A percentile compares a stretch with the other conserved stretches of the same genome.
phyloP scores from a whole-genome alignment of 768 basidiomycete genomes.

The Gloeopeniophorella convolvens region DNA sequence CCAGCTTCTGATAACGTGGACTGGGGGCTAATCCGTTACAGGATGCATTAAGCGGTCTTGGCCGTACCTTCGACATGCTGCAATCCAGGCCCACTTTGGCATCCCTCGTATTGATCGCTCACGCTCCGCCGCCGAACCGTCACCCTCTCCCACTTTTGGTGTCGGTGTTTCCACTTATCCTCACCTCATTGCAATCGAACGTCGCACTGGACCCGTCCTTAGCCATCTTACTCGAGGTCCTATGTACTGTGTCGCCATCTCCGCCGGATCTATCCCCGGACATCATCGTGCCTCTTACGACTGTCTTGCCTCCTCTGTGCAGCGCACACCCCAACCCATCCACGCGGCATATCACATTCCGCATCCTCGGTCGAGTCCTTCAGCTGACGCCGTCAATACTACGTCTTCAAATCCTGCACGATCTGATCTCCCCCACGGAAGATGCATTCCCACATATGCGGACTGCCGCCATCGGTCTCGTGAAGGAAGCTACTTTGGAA shows the following conservation, averaged over 20 bases:
- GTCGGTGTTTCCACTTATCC: conserved; percentile 35
- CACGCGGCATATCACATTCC: conserved; percentile 54
- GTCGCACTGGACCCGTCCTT: conserved; percentile 52
- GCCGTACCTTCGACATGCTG: conserved; percentile 6
- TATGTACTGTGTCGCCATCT: conserved; percentile 19
- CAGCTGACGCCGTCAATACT: conserved; percentile 39
- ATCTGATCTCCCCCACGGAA: conserved; percentile 40
- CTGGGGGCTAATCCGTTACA: background rate
- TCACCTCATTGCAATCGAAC: conserved; percentile 49
- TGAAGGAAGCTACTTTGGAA: conserved; percentile 61
- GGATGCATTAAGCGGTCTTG: conserved; percentile 10
- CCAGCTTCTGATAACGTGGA: background rate
- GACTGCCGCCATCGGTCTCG: conserved; percentile 58
- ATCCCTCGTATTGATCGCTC: conserved; percentile 16
- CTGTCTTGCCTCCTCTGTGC: conserved; percentile 48
- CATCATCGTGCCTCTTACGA: conserved; percentile 40
- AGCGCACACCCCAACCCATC: conserved; percentile 55
- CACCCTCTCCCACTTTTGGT: conserved; percentile 13
- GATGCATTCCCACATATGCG: conserved; percentile 58
- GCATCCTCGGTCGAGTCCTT: conserved; percentile 50
- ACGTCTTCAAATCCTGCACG: conserved; percentile 48
- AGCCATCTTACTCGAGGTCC: conserved; percentile 41
- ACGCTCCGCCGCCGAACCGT: background rate
- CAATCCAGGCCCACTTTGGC: conserved; percentile 16
- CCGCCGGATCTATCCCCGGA: conserved; percentile 35